These are phyloP conservation scores for Pochonia chlamydosporia DNA, from an alignment of 2,329 filamentous ascomycete species.

Conservation along the genomic window DNA sequence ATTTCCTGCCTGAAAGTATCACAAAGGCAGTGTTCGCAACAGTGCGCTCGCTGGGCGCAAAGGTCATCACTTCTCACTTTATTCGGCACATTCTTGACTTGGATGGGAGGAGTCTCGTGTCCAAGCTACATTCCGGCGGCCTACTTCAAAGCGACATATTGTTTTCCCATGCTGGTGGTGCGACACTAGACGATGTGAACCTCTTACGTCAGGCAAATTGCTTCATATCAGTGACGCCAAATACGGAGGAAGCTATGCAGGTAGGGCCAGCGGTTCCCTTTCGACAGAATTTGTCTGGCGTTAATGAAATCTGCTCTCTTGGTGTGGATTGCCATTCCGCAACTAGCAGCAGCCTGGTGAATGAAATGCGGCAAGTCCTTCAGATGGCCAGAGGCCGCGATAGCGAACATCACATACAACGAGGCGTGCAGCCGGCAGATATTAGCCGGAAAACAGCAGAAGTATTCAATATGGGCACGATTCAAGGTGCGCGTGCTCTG, in stretches of 20 bases:
- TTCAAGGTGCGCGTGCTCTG: constrained; percentile 37
- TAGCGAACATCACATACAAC: neutral
- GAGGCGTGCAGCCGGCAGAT: neutral
- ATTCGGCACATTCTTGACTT: neutral
- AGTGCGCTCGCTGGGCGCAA: neutral
- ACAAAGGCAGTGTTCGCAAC: neutral
- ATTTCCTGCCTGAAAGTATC: neutral
- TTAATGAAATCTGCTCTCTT: constrained; percentile 6
- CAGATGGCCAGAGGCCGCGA: constrained; percentile 15
- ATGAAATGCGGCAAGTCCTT: constrained; percentile 11
- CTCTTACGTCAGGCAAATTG: constrained; percentile 25
- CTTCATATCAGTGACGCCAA: constrained; percentile 23
- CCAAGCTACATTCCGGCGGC: neutral
- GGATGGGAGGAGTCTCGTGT: neutral
- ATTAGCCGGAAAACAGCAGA: constrained; percentile 24
- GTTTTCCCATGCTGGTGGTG: constrained; percentile 25
- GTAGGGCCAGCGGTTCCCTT: constrained; percentile 19
- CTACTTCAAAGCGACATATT: constrained; percentile 11
- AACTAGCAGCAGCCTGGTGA: constrained; percentile 9
- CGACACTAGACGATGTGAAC: constrained; percentile 23
- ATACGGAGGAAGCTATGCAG: constrained; percentile 43
- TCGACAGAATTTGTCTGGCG: constrained; percentile 11
- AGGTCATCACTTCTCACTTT: neutral
- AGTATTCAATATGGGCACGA: constrained; percentile 43
- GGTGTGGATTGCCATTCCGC: constrained; percentile 16